These are phyloP conservation scores for Panicum virgatum DNA, from an alignment of 202 grass and related monocot genomes.

Conservation along the genomic window DNA sequence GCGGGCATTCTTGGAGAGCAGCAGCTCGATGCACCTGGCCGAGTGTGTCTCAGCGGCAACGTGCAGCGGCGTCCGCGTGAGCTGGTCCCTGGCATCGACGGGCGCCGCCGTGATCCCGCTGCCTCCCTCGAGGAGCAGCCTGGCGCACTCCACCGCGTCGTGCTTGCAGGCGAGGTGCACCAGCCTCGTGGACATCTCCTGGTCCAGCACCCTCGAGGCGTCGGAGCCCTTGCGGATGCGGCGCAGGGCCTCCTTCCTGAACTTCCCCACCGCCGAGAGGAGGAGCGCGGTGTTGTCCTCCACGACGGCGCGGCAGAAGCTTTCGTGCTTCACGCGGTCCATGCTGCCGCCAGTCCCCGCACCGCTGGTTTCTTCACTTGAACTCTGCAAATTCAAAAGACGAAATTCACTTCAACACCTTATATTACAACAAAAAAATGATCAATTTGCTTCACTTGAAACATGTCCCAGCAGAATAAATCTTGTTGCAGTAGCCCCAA, in stretches of 20 bases:
- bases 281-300: conserved; percentile 45
- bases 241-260: conserved; percentile 43
- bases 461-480: not conserved
- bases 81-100: conserved; percentile 52
- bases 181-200: conserved; percentile 49
- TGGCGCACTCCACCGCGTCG: conserved; percentile 58
- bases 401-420: not conserved
- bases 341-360: not conserved
- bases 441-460: not conserved
- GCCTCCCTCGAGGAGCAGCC: conserved; percentile 50
- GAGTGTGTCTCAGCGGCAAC: conserved; percentile 58
- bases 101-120: conserved; percentile 24
- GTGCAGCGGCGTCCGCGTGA: conserved; percentile 54
- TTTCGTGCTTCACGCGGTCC: conserved; percentile 28
- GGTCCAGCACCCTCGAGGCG: conserved; percentile 43
- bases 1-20: conserved; percentile 54
- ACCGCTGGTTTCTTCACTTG: conserved; percentile 21
- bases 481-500: not conserved
- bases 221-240: conserved; percentile 52
- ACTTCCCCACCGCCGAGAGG: conserved; percentile 33
- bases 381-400: conserved; percentile 27
- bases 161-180: conserved; percentile 66
- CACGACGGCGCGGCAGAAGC: conserved; percentile 38
- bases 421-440: not conserved
- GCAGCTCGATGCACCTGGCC: conserved; percentile 52